Evolutionary conservation across 139 green algal species (phyloP).

Genomic region (Trebouxia sp.): DNA sequence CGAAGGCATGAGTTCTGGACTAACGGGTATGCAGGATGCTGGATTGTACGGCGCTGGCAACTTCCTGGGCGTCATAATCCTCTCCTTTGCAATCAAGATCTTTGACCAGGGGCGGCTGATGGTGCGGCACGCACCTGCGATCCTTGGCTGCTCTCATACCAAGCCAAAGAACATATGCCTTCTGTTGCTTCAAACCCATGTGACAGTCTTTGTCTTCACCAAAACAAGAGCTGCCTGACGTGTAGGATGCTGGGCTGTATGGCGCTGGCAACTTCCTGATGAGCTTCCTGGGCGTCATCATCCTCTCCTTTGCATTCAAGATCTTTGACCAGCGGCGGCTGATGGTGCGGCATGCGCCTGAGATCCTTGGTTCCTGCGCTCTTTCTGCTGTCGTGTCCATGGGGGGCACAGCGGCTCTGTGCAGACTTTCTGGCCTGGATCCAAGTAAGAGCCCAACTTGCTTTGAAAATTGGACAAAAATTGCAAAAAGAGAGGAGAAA

Average conservation of each 20-base stretch:
- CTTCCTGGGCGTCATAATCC: no score
- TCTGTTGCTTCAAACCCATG: background rate
- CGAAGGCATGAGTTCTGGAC: no score
- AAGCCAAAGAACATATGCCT: no score
- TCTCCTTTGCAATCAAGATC: no score
- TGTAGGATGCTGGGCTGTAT: constrained; percentile 49
- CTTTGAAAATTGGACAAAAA: no score
- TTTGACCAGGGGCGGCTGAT: no score
- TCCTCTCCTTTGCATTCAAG: constrained; percentile 87
- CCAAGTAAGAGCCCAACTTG: constrained; percentile 49
- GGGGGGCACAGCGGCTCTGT: constrained; percentile 70
- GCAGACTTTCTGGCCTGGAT: constrained; percentile 56
- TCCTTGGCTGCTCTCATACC: no score
- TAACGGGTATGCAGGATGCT: no score
- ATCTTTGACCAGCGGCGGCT: constrained; percentile 72
- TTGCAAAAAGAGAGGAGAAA: no score
- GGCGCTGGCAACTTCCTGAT: constrained; percentile 85
- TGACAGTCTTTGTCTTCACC: background rate
- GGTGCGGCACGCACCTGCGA: no score
- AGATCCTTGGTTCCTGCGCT: constrained; percentile 77
- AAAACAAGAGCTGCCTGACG: no score
- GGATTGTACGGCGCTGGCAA: no score
- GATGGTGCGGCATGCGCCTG: constrained; percentile 75
- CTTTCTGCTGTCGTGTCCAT: constrained; percentile 75
- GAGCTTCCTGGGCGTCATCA: constrained; percentile 83